These are phyloP conservation scores for Fraxinus velutina DNA, from an alignment of 305 asterid species.

Conservation along the genomic window DNA sequence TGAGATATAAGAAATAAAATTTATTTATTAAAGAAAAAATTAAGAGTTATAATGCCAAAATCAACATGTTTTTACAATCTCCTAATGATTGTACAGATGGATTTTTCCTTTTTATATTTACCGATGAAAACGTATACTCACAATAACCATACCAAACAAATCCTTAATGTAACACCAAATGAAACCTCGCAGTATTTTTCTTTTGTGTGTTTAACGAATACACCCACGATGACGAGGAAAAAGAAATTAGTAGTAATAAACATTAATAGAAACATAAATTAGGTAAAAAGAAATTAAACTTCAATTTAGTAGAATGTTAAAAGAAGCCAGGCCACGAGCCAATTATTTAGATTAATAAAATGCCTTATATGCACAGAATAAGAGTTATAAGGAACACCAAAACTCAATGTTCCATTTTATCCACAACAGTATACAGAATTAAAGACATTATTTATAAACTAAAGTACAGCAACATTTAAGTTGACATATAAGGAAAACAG, in stretches of 20 bases:
- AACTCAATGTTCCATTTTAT: slow-evolving; percentile 3
- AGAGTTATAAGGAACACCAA: neutral
- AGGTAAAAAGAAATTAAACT: neutral
- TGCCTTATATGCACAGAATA: neutral
- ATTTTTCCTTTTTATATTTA: too few species aligned
- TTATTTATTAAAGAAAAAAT: neutral
- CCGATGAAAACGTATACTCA: too few species aligned
- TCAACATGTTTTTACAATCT: too few species aligned
- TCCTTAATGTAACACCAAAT: too few species aligned
- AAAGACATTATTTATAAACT: slow-evolving; percentile 26
- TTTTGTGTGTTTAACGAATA: too few species aligned
- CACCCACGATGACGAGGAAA: neutral
- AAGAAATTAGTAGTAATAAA: neutral
- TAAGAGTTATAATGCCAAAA: neutral
- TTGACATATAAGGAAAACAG: slow-evolving; percentile 13
- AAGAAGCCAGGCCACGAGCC: neutral
- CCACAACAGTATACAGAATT: slow-evolving; percentile 18
- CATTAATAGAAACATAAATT: neutral
- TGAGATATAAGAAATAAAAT: neutral
- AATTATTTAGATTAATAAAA: neutral
- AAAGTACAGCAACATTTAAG: slow-evolving; percentile 24
- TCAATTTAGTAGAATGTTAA: neutral
- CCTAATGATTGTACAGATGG: too few species aligned
- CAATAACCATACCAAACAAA: too few species aligned
- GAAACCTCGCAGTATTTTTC: too few species aligned